These are phyloP conservation scores for Flaveria floridana DNA, from an alignment of 140 eudicot genomes.

Conservation along the genomic window DNA sequence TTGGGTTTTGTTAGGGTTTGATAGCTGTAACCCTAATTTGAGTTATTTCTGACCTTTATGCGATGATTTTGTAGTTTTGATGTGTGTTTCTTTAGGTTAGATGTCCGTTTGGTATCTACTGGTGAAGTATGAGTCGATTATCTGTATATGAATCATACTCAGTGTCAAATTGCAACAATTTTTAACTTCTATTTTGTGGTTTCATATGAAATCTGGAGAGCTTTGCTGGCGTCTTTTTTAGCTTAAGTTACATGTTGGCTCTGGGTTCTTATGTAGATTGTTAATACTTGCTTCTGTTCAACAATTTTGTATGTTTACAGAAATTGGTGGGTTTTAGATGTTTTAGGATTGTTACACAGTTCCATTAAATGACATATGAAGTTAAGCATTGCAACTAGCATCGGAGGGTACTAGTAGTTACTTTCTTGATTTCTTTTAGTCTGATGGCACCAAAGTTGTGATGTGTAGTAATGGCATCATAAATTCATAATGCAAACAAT, in stretches of 20 bases:
- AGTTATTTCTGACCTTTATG: neutral
- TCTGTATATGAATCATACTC: neutral
- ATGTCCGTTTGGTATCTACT: neutral
- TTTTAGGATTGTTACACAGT: neutral
- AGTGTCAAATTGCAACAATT: neutral
- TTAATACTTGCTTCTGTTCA: neutral
- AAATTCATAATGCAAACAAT: too few relatives aligned
- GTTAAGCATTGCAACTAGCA: neutral
- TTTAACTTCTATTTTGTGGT: neutral
- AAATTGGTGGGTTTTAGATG: neutral
- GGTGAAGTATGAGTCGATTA: neutral
- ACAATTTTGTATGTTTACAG: neutral
- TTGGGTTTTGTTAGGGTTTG: conserved; percentile 58
- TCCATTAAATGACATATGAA: neutral
- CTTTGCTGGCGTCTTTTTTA: conserved; percentile 1
- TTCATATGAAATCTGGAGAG: conserved; percentile 1
- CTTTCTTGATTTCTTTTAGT: neutral
- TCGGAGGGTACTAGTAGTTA: neutral
- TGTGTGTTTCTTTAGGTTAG: neutral
- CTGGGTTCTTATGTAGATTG: neutral
- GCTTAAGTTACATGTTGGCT: conserved; percentile 1
- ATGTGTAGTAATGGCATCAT: neutral
- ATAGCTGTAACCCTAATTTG: too few relatives aligned
- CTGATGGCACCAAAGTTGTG: neutral
- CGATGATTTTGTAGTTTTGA: neutral